Evolutionary conservation across 140 eudicot species (phyloP).

Genomic region (Flaveria floridana): DNA sequence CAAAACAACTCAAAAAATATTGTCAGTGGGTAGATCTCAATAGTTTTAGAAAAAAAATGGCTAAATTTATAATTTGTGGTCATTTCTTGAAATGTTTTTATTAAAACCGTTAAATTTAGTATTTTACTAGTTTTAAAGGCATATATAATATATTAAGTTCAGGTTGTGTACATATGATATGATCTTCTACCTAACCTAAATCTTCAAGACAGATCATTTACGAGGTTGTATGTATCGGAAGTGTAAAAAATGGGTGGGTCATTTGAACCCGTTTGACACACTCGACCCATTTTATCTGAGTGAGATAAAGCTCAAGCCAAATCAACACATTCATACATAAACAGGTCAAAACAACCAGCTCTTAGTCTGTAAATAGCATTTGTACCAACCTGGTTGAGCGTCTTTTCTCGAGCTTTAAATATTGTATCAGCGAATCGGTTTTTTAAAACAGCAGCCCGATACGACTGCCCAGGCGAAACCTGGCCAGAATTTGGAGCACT

Average conservation of each 20-base stretch:
- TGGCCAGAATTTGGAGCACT: constrained; percentile 55
- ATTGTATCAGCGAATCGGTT: constrained; percentile 72
- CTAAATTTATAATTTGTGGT: too few species aligned
- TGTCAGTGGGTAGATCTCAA: too few species aligned
- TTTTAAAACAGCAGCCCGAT: constrained; percentile 72
- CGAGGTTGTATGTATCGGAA: not conserved
- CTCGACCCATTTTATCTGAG: not conserved
- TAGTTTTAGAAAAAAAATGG: too few species aligned
- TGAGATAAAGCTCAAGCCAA: not conserved
- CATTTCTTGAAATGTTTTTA: too few species aligned
- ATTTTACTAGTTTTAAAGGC: too few species aligned
- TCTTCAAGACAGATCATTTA: not conserved
- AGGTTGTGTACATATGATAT: too few species aligned
- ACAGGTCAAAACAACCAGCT: not conserved
- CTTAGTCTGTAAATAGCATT: not conserved
- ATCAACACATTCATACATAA: not conserved
- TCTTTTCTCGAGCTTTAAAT: constrained; percentile 80
- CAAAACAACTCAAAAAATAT: too few species aligned
- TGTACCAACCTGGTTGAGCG: constrained; percentile 57
- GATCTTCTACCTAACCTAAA: not conserved
- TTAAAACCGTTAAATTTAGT: too few species aligned
- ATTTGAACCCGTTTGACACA: not conserved
- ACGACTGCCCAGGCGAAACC: constrained; percentile 73
- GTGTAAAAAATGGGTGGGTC: not conserved
- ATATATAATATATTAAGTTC: too few species aligned